Percentiles rank a stretch among this genome's conserved stretches.
Conservation (phyloP, 768 basidiomycete species). For the Pisolithus orientalis region DNA sequence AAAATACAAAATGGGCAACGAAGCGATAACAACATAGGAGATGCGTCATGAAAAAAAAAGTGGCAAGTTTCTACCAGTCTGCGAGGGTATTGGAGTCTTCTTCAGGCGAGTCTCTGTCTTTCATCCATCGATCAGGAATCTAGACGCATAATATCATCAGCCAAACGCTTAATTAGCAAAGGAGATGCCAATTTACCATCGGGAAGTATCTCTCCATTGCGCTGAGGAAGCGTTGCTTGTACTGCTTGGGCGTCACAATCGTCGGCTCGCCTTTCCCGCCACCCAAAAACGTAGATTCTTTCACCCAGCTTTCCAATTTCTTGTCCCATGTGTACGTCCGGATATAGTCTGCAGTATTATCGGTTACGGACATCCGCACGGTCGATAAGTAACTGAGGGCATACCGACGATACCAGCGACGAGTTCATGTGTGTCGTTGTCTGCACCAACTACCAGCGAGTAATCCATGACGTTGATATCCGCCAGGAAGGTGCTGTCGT, state of each 20-base stretch:
- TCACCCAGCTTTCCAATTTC: conserved; percentile 96
- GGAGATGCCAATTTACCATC: conserved; percentile 42
- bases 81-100: conserved; percentile 57
- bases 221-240: conserved; percentile 78
- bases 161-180: not conserved
- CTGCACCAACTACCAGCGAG: conserved; percentile 93
- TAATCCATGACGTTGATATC: conserved; percentile 98
- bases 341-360: conserved; percentile 64
- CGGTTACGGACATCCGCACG: not conserved
- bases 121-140: conserved; percentile 92
- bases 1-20: not conserved
- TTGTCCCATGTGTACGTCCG: conserved; percentile 99
- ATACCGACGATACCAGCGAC: conserved; percentile 94
- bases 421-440: conserved; percentile 80
- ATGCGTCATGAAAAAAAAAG: not conserved
- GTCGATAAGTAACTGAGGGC: conserved; percentile 23
- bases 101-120: conserved; percentile 71
- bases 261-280: conserved; percentile 87
- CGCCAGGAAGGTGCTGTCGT: conserved; percentile 92
- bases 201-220: conserved; percentile 92
- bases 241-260: conserved; percentile 93
- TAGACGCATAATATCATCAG: conserved; percentile 22
- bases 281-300: conserved; percentile 88
- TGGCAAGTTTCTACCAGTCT: conserved; percentile 40
- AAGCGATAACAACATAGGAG: not conserved